These are phyloP conservation scores for Ziziphus jujuba DNA, from an alignment of 306 rosid genomes.

Conservation along the genomic window DNA sequence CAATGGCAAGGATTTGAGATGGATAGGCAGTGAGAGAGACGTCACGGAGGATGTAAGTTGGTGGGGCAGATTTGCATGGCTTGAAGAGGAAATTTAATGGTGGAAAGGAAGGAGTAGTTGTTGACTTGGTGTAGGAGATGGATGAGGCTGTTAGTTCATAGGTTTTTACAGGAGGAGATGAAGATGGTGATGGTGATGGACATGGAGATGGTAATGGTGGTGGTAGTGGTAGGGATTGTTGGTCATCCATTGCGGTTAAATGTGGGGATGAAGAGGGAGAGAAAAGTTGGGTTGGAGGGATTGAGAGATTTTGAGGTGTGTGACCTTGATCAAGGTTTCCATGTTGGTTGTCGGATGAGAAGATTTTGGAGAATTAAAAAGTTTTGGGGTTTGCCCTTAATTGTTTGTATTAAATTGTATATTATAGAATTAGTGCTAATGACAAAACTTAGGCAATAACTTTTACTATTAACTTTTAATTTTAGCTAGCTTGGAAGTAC, in stretches of 20 bases:
- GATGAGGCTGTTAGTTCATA: slow-evolving; percentile 67
- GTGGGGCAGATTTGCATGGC: slow-evolving; percentile 47
- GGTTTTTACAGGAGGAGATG: slow-evolving; percentile 33
- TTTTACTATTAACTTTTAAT: too few species aligned
- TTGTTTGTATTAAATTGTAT: too few species aligned
- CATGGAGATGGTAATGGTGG: too few species aligned
- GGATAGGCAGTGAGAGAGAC: slow-evolving; percentile 69
- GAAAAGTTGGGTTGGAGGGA: background rate
- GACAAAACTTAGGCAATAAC: too few species aligned
- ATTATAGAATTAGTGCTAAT: too few species aligned
- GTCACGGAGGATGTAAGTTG: slow-evolving; percentile 65
- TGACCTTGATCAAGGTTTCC: too few species aligned
- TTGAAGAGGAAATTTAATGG: slow-evolving; percentile 46
- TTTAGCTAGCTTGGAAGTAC: too few species aligned
- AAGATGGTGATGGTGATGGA: slow-evolving; percentile 23
- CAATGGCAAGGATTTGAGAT: slow-evolving; percentile 76
- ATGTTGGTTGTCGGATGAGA: too few species aligned
- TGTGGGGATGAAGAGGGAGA: slow-evolving; percentile 7
- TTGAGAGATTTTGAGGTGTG: background rate
- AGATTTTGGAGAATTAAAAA: too few species aligned
- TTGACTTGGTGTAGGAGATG: slow-evolving; percentile 70
- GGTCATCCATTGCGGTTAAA: slow-evolving; percentile 47
- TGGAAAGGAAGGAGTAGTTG: slow-evolving; percentile 27
- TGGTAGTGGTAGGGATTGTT: slow-evolving; percentile 7
- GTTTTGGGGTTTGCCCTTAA: too few species aligned